Percentiles rank a stretch among this genome's conserved stretches.
Conservation (phyloP, 495 filamentous ascomycete species). For the Aspergillus cavernicola region DNA sequence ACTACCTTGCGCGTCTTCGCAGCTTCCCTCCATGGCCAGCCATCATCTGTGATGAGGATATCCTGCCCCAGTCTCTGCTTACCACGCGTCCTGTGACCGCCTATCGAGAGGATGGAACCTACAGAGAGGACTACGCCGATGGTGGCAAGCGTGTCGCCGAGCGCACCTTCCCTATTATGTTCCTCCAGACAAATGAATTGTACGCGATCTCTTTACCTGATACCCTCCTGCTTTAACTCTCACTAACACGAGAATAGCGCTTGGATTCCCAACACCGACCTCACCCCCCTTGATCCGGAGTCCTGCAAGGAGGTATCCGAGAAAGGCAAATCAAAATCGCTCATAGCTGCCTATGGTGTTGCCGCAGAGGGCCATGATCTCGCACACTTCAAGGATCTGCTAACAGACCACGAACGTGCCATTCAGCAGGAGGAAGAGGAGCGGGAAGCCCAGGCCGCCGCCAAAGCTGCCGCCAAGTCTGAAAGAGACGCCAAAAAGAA, state of each 20-base stretch:
- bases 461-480: constrained; percentile 57
- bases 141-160: constrained; percentile 78
- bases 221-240: background rate
- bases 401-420: constrained; percentile 56
- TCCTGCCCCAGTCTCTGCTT: constrained; percentile 72
- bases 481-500: constrained; percentile 58
- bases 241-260: constrained; percentile 51
- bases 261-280: constrained; percentile 78
- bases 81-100: constrained; percentile 76
- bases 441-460: constrained; percentile 52
- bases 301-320: constrained; percentile 59
- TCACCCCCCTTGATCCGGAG: constrained; percentile 68
- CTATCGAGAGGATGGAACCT: constrained; percentile 71
- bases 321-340: constrained; percentile 69
- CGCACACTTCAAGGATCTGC: constrained; percentile 70
- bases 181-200: constrained; percentile 92
- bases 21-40: constrained; percentile 89
- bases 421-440: constrained; percentile 61
- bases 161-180: constrained; percentile 90
- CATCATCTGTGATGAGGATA: constrained; percentile 86
- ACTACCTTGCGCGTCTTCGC: constrained; percentile 82
- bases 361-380: constrained; percentile 69
- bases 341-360: constrained; percentile 69
- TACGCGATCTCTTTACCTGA: constrained; percentile 46
- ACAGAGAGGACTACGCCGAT: constrained; percentile 77